These are phyloP conservation scores for Phoenix roebelenii DNA, from an alignment of 176 grass and related monocot species.

Conservation along the genomic window DNA sequence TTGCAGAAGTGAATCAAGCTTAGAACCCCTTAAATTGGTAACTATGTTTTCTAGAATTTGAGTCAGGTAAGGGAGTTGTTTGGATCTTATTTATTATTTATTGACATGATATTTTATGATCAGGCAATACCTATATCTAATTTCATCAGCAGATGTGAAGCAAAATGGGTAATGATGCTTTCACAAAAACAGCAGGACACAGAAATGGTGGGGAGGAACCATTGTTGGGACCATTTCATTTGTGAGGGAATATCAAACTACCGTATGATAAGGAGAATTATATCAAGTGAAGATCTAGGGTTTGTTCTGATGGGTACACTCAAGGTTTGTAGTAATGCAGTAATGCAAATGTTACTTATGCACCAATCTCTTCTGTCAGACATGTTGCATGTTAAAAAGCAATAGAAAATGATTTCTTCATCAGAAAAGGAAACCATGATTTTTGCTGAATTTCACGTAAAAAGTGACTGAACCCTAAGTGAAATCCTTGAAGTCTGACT, in stretches of 20 bases:
- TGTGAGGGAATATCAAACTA: constrained; percentile 42
- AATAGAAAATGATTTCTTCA: no score
- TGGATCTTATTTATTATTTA: no score
- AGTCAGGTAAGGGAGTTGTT: constrained; percentile 4
- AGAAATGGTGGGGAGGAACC: constrained; percentile 21
- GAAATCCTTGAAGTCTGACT: no score
- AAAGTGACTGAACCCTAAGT: no score
- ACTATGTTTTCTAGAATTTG: constrained; percentile 7
- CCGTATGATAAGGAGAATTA: constrained; percentile 42
- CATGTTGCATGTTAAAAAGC: no score
- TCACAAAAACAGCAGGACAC: constrained; percentile 35
- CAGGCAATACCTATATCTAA: constrained; percentile 70
- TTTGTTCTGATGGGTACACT: constrained; percentile 67
- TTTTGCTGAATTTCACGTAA: no score
- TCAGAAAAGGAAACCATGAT: no score
- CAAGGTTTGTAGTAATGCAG: constrained; percentile 36
- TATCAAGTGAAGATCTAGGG: constrained; percentile 62
- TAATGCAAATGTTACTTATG: no score
- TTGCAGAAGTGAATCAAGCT: constrained; percentile 21
- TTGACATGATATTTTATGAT: constrained; percentile 7
- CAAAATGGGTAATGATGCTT: constrained; percentile 53
- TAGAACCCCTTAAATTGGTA: constrained; percentile 72
- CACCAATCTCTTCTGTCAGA: no score
- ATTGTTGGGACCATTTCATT: constrained; percentile 12
- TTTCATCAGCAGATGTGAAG: constrained; percentile 58